These are phyloP conservation scores for Nemania serpens DNA, from an alignment of 2,329 filamentous ascomycete genomes.

Conservation along the genomic window DNA sequence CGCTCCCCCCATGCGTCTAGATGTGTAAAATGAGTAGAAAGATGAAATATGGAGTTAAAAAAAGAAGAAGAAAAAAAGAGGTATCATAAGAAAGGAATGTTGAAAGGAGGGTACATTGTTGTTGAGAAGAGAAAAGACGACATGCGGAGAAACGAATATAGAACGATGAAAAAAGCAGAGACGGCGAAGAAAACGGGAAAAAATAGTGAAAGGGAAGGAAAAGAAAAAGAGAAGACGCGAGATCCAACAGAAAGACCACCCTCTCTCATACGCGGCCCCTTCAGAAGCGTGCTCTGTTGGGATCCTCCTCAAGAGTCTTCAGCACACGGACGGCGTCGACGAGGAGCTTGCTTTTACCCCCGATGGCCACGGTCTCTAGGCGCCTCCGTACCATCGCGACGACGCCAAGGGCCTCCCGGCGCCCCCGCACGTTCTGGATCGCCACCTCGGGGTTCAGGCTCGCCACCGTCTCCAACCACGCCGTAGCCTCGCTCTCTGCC, in stretches of 20 bases:
- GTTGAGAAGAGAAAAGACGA: constrained; percentile 22
- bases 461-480: constrained; percentile 47
- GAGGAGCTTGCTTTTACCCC: constrained; percentile 54
- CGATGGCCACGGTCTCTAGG: constrained; percentile 56
- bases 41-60: not conserved
- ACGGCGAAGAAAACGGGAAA: constrained; percentile 18
- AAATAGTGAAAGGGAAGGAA: constrained; percentile 12
- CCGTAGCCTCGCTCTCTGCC: constrained; percentile 44
- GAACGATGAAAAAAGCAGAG: constrained; percentile 17
- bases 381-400: constrained; percentile 54
- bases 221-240: constrained; percentile 13
- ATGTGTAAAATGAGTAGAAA: not conserved
- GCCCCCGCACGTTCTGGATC: constrained; percentile 45
- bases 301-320: constrained; percentile 54
- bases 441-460: constrained; percentile 45
- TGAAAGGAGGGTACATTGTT: not conserved
- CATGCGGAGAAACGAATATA: constrained; percentile 19
- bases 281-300: constrained; percentile 49
- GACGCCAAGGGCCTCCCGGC: constrained; percentile 50
- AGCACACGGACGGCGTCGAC: constrained; percentile 59
- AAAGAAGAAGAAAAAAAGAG: not conserved
- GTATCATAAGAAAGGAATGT: constrained; percentile 35
- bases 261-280: not conserved
- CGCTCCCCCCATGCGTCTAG: constrained; percentile 27
- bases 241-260: constrained; percentile 1